A percentile compares a stretch with the other conserved stretches of the same genome.
phyloP scores from a whole-genome alignment of 176 grass and related monocot species.

The Triticum turgidum region DNA sequence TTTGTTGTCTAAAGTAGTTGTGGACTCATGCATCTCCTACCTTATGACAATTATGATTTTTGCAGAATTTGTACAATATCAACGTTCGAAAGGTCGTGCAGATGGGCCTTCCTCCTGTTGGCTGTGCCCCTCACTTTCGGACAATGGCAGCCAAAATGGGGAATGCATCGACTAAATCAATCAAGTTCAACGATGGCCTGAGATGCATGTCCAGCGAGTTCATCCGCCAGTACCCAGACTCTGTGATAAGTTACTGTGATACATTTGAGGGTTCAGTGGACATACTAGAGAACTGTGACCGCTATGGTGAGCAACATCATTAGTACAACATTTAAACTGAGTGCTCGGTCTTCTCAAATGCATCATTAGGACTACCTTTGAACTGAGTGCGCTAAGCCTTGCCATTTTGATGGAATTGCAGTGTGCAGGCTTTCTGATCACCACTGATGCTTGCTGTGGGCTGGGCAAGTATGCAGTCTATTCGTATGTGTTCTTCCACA shows the following conservation, averaged over 20 bases:
- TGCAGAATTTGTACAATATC: constrained; percentile 73
- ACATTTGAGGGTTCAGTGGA: constrained; percentile 71
- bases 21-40: neutral
- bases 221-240: constrained; percentile 51
- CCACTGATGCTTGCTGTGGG: constrained; percentile 75
- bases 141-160: constrained; percentile 61
- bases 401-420: neutral
- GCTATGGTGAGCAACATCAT: constrained; percentile 51
- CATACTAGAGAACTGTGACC: constrained; percentile 58
- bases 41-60: constrained; percentile 9
- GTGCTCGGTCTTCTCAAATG: neutral
- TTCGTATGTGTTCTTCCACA: constrained; percentile 61
- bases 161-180: constrained; percentile 66
- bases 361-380: constrained; percentile 7
- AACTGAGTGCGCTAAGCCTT: neutral
- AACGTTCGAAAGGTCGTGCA: constrained; percentile 61
- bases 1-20: neutral
- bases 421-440: constrained; percentile 57
- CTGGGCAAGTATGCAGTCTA: constrained; percentile 65
- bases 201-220: constrained; percentile 59
- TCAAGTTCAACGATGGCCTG: constrained; percentile 75
- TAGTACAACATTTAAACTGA: constrained; percentile 6
- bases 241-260: constrained; percentile 67
- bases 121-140: constrained; percentile 70
- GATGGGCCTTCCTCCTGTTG: constrained; percentile 75